Base-by-base conservation (phyloP, 495 filamentous ascomycete species). In the Lasiosphaeriaceae sp. region DNA sequence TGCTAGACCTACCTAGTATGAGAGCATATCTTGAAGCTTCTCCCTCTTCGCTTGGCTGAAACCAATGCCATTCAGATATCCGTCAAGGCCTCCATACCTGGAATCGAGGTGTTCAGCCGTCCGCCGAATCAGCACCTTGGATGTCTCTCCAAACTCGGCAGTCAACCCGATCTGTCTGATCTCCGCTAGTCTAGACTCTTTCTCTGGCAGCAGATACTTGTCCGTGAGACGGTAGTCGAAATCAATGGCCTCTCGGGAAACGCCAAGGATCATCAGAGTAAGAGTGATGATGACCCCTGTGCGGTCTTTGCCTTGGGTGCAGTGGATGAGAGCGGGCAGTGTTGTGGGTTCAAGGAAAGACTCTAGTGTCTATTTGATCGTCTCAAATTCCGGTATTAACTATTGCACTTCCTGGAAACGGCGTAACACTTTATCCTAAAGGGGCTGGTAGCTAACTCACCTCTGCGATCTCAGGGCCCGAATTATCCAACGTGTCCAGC, bases 271-370 rank as follows among this genome's bases (percentile, higher is more conserved):
- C 26, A 92, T 65, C 1, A 92, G 69, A 0, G 80, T 62, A 19
- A 95, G 74, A 11, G 86, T 70, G n/a, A 90, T 69, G 21, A 89
- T 74, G 2, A 94, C 73, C 0, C 91, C 91, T 0, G 90, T 94
- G 0, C 90, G 82, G 66, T 95, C 91, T 64, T 96, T 96, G 35
- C 91, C 91, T 65, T 94, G 89, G 3, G 90, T 92, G 72, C 91
- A 95, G 74, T 94, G 90, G 5, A 92, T 65, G 2, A 93, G 66
- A 5, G 83, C 57, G 0, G 89, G 89, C 41, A 85, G 86, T 16
- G 77, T 70, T 3, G 61, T 55, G 5, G 73, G 60, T 3, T 74
- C 59, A 8, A 58, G 56, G 19, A 67, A 43, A 19, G 62, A 57
- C 31, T 50, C 61, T 29, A 75, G 64, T 19, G 69, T 76, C 80